Conservation (phyloP, 2,329 filamentous ascomycete genomes). For the Davidsoniella eucalypti region DNA sequence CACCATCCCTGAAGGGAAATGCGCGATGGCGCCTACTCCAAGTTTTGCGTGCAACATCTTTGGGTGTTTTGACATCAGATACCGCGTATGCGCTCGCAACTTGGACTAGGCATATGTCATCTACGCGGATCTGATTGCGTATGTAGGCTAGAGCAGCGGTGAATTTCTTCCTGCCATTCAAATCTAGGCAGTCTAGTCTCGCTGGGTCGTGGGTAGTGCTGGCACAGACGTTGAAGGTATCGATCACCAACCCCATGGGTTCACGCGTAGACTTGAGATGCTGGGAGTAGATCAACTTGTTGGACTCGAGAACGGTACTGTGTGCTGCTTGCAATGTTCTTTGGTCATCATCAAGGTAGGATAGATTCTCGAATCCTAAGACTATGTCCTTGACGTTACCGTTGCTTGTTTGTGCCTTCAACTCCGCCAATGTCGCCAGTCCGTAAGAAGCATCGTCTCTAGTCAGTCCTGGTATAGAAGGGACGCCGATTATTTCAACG, state of each 20-base stretch:
- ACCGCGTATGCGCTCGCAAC: slow-evolving; percentile 13
- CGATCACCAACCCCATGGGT: slow-evolving; percentile 15
- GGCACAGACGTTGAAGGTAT: slow-evolving; percentile 19
- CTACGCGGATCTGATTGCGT: too few species aligned
- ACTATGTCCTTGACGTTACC: too few species aligned
- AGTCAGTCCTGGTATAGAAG: not conserved
- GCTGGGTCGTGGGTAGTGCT: slow-evolving; percentile 4
- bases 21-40: slow-evolving; percentile 14
- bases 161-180: not conserved
- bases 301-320: slow-evolving; percentile 9
- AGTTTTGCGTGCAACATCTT: not conserved
- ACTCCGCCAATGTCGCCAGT: too few species aligned
- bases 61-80: too few species aligned
- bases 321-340: slow-evolving; percentile 14
- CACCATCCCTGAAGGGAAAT: slow-evolving; percentile 9
- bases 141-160: too few species aligned
- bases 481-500: slow-evolving; percentile 13
- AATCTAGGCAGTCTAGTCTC: not conserved
- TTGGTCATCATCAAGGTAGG: too few species aligned
- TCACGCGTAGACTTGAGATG: too few species aligned
- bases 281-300: not conserved
- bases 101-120: slow-evolving; percentile 14
- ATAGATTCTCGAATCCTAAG: too few species aligned
- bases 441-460: not conserved
- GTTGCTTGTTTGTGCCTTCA: too few species aligned